A percentile compares a stretch with the other conserved stretches of the same genome.
Evolutionary conservation across 441 rosid species (phyloP).

Genomic region (Populus hybrid): DNA sequence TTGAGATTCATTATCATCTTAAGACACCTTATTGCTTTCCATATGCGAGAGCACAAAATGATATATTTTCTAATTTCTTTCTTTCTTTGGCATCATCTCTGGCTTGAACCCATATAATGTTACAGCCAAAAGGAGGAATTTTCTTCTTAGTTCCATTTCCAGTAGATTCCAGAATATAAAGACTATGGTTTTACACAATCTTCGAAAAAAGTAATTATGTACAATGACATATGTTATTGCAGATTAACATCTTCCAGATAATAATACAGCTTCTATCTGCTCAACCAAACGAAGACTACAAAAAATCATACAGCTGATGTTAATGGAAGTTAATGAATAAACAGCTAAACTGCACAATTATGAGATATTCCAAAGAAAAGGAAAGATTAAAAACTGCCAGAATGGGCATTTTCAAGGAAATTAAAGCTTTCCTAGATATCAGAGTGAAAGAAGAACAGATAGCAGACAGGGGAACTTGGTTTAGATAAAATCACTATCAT

Average conservation of each 20-base stretch:
- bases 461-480: not conserved
- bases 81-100: not conserved
- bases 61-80: not conserved
- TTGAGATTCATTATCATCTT: not conserved
- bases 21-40: not conserved
- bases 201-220: not conserved
- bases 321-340: not conserved
- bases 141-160: not conserved
- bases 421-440: not conserved
- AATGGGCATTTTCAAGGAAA: not conserved
- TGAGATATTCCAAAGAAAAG: not conserved
- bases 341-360: not conserved
- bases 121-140: not conserved
- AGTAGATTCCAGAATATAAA: not conserved
- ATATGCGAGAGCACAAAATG: not conserved
- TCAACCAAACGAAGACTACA: not conserved
- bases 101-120: slow-evolving; percentile 1
- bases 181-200: not conserved
- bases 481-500: slow-evolving; percentile 11
- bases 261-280: not conserved
- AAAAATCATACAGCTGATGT: not conserved
- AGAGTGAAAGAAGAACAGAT: not conserved
- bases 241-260: not conserved
- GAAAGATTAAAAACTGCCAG: not conserved
- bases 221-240: not conserved